Evolutionary conservation across 1,284 basidiomycete genomes (phyloP), one percentile per base, ranked within the genome.

Genomic region (Porogramme epimiltina): DNA sequence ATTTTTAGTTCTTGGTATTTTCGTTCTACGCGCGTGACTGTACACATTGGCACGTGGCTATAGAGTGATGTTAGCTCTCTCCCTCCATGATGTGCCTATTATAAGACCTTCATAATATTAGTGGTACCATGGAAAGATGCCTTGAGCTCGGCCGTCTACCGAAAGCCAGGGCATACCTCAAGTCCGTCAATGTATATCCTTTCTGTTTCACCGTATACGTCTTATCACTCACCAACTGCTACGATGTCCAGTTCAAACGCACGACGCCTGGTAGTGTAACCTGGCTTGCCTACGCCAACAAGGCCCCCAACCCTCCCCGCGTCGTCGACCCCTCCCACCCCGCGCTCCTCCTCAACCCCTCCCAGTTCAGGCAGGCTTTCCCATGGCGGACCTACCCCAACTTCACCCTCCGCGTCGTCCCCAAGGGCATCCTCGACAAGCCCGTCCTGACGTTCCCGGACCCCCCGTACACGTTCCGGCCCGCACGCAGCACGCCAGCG

Each of bases 201-300:
- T 15, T 23, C 19, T 4, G 18, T 23, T 43, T 11, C 24, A 11
- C 16, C 28, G 15, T 38, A 10, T 18, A 15, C 43, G 33, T 22
- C 9, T 19, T 23, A 8, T 25, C 33, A 22, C 43, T n/a, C 3
- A 19, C 25, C 1, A 33, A 23, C 16, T 31, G 28, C n/a, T n/a
- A n/a, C 28, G 28, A n/a, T 16, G 20, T 10, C 5, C 42, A 68
- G 66, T 70, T 66, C 56, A 66, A 59, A 50, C 62, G 61, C n/a
- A 67, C 62, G 4, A 66, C 64, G 0, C 66, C 66, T 2, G 68
- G 68, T 4, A 49, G 52, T 15, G 23, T 61, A 18, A n/a, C 13
- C 8, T 48, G 42, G 16, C 31, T 62, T 23, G 10, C 49, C 28
- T 48, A 48, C 33, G 20, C 45, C 11, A 31, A 31, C 28, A 31